A percentile compares a stretch with the other conserved stretches of the same genome.
Conservation (phyloP, 2,329 filamentous ascomycete species). For the Dothistroma pini region DNA sequence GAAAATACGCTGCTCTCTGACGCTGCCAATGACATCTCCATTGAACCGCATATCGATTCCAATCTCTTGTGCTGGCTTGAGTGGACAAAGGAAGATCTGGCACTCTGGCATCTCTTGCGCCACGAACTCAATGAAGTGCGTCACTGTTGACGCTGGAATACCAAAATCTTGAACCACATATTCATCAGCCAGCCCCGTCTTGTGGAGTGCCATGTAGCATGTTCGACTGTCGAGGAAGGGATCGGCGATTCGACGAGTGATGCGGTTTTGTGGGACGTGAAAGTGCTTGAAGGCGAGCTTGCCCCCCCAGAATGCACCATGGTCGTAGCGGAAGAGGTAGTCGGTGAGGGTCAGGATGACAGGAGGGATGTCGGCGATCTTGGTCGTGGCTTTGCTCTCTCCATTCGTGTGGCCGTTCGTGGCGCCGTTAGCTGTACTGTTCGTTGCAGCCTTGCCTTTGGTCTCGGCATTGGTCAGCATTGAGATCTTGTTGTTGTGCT, state of each 20-base stretch:
- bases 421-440: neutral
- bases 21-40: slow-evolving; percentile 23
- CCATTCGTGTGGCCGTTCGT: neutral
- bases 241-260: slow-evolving; percentile 60
- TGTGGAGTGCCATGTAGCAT: slow-evolving; percentile 63
- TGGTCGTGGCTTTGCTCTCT: slow-evolving; percentile 32
- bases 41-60: slow-evolving; percentile 34
- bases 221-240: slow-evolving; percentile 60
- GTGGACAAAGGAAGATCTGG: slow-evolving; percentile 49
- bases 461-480: slow-evolving; percentile 1
- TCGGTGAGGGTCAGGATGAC: slow-evolving; percentile 61
- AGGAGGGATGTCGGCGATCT: slow-evolving; percentile 39
- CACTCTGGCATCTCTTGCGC: slow-evolving; percentile 41
- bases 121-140: slow-evolving; percentile 44
- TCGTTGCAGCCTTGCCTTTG: neutral
- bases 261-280: slow-evolving; percentile 59
- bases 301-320: slow-evolving; percentile 66
- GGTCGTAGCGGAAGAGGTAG: slow-evolving; percentile 69
- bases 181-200: slow-evolving; percentile 56
- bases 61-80: slow-evolving; percentile 33
- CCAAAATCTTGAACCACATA: slow-evolving; percentile 64
- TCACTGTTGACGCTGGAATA: slow-evolving; percentile 42
- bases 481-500: slow-evolving; percentile 2
- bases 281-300: slow-evolving; percentile 63
- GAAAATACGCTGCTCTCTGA: slow-evolving; percentile 40